Base-by-base conservation (phyloP, 352 stramenopile genomes). In the Phytophthora fragariaefolia region DNA sequence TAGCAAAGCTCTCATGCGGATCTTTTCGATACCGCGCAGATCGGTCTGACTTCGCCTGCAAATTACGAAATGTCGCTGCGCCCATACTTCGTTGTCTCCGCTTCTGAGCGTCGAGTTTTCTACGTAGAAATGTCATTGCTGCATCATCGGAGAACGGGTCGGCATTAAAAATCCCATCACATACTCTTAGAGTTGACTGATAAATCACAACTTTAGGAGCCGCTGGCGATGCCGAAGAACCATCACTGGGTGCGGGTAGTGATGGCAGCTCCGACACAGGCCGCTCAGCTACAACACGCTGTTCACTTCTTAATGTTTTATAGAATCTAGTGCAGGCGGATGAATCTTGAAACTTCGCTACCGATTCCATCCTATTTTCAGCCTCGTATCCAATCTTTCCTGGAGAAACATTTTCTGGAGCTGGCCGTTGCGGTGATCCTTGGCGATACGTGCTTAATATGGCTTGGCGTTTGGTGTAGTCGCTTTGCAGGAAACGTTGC, bases 401-500 rank as follows among this genome's bases (percentile, higher is more conserved):
- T 9, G 8, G 47, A 6, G 34, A 22, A 30, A 6, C 34, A 3
- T 30, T 36, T 3, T 18, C 0, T 6, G n/a, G 17, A 27, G 26
- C 6, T 46, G 27, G 51, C n/a, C 54, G 53, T 27, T 68, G 50
- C 1, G 58, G 64, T 22, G 50, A 66, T 3, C 7, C 20, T 23
- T 57, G 50, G 0, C 38, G 24, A 36, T 59, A 72, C 7, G 22
- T 46, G 4, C 68, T 60, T 12, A 72, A 22, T 13, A 72, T 32
- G 4, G 57, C 30, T 55, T 64, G 58, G 17, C 64, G 58, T 26
- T 52, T 72, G 22, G 12, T 30, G 4, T 27, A 13, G 28, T 72
- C 58, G 1, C 58, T 32, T n/a, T 32, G 12, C 12, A 79, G 40
- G 36, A 79, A 82, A 2, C 58, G 52, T 18, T 63, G 47, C 4